Percentiles rank a stretch among this genome's conserved stretches.
phyloP scores from a whole-genome alignment of 2,329 filamentous ascomycete genomes.

The Aspergillus ochraceus region DNA sequence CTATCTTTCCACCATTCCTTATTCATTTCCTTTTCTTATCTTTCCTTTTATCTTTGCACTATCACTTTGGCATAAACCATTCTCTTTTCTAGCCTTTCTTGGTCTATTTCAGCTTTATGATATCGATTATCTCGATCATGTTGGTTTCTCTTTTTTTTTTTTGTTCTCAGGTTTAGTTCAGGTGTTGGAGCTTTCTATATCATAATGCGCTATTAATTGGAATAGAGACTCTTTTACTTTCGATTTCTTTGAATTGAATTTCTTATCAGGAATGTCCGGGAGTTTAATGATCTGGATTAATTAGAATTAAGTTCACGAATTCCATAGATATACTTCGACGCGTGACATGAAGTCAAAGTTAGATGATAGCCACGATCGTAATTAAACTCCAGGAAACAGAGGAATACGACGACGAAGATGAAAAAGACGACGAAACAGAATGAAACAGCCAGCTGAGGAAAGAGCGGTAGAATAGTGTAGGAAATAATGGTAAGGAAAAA shows the following conservation, averaged over 20 bases:
- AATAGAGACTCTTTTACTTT: background rate
- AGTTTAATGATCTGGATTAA: background rate
- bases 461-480: background rate
- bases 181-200: background rate
- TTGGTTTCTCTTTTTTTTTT: background rate
- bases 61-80: background rate
- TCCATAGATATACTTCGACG: background rate
- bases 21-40: background rate
- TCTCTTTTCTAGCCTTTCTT: background rate
- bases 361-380: background rate
- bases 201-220: background rate
- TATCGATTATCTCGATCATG: background rate
- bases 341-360: background rate
- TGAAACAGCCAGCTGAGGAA: background rate
- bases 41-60: background rate
- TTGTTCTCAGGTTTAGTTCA: background rate
- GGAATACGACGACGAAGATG: background rate
- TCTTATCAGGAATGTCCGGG: background rate
- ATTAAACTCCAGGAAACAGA: background rate
- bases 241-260: background rate
- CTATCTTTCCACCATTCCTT: background rate
- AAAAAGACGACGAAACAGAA: background rate
- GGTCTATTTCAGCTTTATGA: background rate
- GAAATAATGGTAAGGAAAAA: background rate
- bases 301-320: background rate